A percentile compares a stretch with the other conserved stretches of the same genome.
Conservation (phyloP, 2,329 filamentous ascomycete genomes). For the Alternaria solani region DNA sequence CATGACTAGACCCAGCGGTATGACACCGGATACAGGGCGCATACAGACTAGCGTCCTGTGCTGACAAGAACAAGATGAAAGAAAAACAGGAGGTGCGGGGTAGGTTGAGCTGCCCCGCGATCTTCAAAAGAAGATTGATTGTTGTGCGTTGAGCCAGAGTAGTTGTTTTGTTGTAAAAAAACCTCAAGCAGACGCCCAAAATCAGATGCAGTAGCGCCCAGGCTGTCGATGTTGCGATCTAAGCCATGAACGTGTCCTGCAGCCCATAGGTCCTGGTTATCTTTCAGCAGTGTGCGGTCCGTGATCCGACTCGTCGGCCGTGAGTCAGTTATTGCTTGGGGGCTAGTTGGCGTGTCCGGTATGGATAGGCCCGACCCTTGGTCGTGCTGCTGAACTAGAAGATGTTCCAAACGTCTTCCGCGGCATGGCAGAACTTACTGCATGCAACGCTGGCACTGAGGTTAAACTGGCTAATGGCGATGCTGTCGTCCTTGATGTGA, state of each 20-base stretch:
- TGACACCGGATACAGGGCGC: conserved; percentile 26
- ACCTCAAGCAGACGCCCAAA: conserved; percentile 75
- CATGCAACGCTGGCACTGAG: conserved; percentile 97
- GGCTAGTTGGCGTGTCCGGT: conserved; percentile 37
- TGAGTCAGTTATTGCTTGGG: conserved; percentile 31
- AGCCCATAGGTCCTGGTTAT: conserved; percentile 38
- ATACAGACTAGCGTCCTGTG: conserved; percentile 22
- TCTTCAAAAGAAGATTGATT: conserved; percentile 56
- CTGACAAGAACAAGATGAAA: conserved; percentile 22
- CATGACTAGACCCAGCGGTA: conserved; percentile 10
- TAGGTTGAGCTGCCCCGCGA: conserved; percentile 72
- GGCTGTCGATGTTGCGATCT: conserved; percentile 77
- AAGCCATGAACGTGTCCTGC: conserved; percentile 51
- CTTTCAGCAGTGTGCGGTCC: conserved; percentile 29
- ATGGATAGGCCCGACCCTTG: conserved; percentile 31
- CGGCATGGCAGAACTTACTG: conserved; percentile 99
- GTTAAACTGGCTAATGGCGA: conserved; percentile 98
- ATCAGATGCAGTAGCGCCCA: conserved; percentile 54
- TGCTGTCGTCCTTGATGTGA: conserved; percentile 92
- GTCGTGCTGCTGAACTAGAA: conserved; percentile 63
- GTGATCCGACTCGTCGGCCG: conserved; percentile 22
- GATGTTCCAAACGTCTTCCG: conserved; percentile 95
- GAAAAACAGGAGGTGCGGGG: conserved; percentile 49
- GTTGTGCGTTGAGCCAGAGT: conserved; percentile 80
- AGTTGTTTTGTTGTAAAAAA: conserved; percentile 82